phyloP scores from a whole-genome alignment of 306 rosid species.

The Cucurbita ficifolia region DNA sequence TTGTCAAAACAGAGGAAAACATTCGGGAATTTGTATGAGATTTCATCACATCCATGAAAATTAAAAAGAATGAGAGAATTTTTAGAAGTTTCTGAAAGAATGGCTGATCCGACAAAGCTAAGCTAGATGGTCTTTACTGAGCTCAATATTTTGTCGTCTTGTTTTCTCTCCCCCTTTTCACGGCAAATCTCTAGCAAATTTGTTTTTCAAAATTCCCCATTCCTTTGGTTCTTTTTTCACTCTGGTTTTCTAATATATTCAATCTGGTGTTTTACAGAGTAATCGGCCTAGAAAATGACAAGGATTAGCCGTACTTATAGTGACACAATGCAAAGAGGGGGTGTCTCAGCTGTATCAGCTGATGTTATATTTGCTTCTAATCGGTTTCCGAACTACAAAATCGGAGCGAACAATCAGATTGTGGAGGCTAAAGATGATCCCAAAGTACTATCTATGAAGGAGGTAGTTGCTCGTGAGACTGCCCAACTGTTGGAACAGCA shows the following conservation, averaged over 20 bases:
- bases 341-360: conserved; percentile 52
- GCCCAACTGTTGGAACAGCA: conserved; percentile 85
- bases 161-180: neutral
- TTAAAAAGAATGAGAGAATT: neutral
- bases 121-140: neutral
- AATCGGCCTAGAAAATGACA: conserved; percentile 37
- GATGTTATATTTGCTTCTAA: conserved; percentile 65
- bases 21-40: neutral
- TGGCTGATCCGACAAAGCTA: neutral
- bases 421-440: conserved; percentile 57
- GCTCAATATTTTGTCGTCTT: neutral
- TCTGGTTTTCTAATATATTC: neutral
- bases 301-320: conserved; percentile 60
- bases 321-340: conserved; percentile 55
- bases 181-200: neutral
- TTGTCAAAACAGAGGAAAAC: neutral
- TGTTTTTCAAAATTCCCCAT: neutral
- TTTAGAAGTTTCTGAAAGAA: neutral
- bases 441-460: conserved; percentile 63
- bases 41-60: neutral
- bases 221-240: neutral
- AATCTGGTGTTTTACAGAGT: conserved; percentile 32
- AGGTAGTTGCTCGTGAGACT: conserved; percentile 83
- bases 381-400: conserved; percentile 73
- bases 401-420: conserved; percentile 72